Conservation (phyloP, 306 rosid species). For the Sesbania bispinosa region DNA sequence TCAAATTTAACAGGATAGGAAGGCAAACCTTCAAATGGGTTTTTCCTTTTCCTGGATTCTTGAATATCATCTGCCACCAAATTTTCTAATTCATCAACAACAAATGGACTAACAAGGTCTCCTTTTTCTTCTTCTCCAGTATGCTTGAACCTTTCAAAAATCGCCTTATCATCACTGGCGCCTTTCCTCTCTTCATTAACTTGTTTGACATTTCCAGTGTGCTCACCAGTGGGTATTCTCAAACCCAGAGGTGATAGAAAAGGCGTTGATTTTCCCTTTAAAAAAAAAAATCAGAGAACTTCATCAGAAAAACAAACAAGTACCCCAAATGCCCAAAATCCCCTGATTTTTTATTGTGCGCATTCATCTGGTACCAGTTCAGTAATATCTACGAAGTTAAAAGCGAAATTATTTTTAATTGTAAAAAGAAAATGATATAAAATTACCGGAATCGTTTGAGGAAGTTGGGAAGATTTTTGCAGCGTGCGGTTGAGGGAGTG, state of each 20-base stretch:
- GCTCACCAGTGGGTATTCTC: conserved; percentile 20
- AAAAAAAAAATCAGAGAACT: not conserved
- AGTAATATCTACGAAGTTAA: not conserved
- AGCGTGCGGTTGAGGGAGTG: conserved; percentile 48
- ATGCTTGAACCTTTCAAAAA: conserved; percentile 63
- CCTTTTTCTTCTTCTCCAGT: conserved; percentile 33
- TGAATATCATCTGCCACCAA: conserved; percentile 19
- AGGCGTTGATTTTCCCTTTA: conserved; percentile 72
- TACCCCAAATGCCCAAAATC: not conserved
- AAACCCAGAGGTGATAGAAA: conserved; percentile 55
- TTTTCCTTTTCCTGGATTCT: conserved; percentile 68
- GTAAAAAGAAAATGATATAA: not conserved
- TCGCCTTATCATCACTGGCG: conserved; percentile 37
- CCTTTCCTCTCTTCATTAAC: conserved; percentile 32
- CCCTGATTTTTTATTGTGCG: too few species aligned
- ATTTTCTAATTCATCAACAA: conserved; percentile 39
- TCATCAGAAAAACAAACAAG: not conserved
- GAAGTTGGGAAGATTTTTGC: conserved; percentile 27
- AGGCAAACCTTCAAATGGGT: conserved; percentile 50
- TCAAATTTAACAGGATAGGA: conserved; percentile 16
- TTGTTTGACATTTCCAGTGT: conserved; percentile 27
- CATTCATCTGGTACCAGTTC: not conserved
- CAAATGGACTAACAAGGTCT: conserved; percentile 23
- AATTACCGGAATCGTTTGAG: conserved; percentile 54
- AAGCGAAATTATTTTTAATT: not conserved